Evolutionary conservation across 805 yeast genomes (phyloP), one percentile per base, ranked within the genome.

Genomic region (Blastobotrys americana): DNA sequence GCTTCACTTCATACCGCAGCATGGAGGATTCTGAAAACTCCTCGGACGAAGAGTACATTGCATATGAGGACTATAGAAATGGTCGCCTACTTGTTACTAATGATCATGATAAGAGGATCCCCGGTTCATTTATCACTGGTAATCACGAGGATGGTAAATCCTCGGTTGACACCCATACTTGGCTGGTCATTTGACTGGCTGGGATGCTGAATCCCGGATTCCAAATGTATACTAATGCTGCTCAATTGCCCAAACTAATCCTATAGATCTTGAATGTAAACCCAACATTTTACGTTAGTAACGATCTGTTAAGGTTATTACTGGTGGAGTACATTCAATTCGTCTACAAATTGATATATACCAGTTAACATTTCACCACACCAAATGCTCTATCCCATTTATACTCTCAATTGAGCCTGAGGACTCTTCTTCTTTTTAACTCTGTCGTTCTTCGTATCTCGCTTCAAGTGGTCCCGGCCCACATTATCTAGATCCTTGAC

Each of bases 401-500:
- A 53, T 10, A 44, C 48, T 15, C 56, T 45, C 20, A 53, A 36
- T 28, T 51, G 52, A 17, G 43, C 18, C 40, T 54, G 57, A 21
- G 59, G 46, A 43, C 41, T 50, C 23, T 37, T 27, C 47, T 43
- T 48, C 45, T 47, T 47, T 46, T 50, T 55, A 34, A 43, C 28
- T 15, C 34, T 41, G 17, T 48, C 50, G 34, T 47, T 50, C 27
- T 48, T 40, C 21, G 37, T 36, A 20, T 54, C 54, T 34, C 42
- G 47, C 41, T 46, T 39, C 39, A 51, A 48, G 44, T 41, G 55
- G 54, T 78, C 81, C 65, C 99, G 79, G 40, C 97, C 98, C 53
- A 85, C 77, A 49, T 77, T 78, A 65, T 93, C 98, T 47, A 75
- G 72, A 49, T 87, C 90, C 67, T 88, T 93, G 54, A 93, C 84